Percentiles rank a stretch among this genome's conserved stretches.
Evolutionary conservation across 176 grass and related monocot genomes (phyloP).

Genomic region (Lolium perenne): DNA sequence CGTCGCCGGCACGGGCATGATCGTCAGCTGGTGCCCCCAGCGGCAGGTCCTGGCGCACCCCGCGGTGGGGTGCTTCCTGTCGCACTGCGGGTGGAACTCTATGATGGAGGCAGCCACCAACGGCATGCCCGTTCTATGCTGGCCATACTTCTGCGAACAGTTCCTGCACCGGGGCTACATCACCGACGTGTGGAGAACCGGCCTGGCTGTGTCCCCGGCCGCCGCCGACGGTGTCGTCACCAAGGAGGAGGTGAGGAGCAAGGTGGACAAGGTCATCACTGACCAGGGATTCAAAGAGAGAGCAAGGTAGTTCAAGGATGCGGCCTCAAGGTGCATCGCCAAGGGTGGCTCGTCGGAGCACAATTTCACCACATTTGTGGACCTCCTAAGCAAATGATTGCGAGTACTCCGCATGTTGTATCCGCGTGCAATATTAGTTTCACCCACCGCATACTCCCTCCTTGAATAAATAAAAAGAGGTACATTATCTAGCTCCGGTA

Average conservation of each 20-base stretch:
- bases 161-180: conserved; percentile 41
- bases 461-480: no score
- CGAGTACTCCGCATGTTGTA: not conserved
- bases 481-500: no score
- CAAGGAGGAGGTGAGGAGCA: conserved; percentile 32
- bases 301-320: conserved; percentile 19
- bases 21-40: no score
- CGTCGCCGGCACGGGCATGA: no score
- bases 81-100: conserved; percentile 75
- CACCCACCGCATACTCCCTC: no score
- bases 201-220: conserved; percentile 40
- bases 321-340: not conserved
- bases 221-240: conserved; percentile 13
- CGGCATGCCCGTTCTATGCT: conserved; percentile 50
- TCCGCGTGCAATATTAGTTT: no score
- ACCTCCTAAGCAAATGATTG: conserved; percentile 31
- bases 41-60: conserved; percentile 34
- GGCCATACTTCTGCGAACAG: conserved; percentile 55
- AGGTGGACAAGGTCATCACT: conserved; percentile 17
- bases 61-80: conserved; percentile 50
- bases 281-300: conserved; percentile 39
- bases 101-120: conserved; percentile 42
- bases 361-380: conserved; percentile 8
- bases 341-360: conserved; percentile 18
- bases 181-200: conserved; percentile 46